Evolutionary conservation across 2,329 filamentous ascomycete genomes (phyloP).

Genomic region (Balansia obtecta): DNA sequence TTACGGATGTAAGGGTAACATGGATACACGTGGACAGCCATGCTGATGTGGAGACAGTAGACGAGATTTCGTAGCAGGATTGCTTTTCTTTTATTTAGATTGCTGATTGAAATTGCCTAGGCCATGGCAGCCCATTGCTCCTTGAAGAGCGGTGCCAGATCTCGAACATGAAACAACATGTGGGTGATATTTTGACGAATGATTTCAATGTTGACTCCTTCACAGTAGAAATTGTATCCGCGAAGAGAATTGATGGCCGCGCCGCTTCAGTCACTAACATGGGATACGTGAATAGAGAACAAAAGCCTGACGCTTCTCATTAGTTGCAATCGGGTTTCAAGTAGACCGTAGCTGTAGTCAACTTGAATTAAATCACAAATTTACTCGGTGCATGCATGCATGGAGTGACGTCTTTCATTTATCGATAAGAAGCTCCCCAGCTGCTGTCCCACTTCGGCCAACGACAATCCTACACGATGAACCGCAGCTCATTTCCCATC

Average conservation of each 20-base stretch:
- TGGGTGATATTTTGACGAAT: conserved; percentile 1
- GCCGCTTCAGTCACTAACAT: not conserved
- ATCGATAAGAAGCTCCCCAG: conserved; percentile 6
- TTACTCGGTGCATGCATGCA: too few species aligned
- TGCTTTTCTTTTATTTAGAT: conserved; percentile 1
- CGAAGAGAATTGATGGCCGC: not conserved
- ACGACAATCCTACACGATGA: not conserved
- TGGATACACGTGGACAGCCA: conserved; percentile 1
- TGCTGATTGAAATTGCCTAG: conserved; percentile 3
- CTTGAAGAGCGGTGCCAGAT: not conserved
- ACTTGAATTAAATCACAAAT: not conserved
- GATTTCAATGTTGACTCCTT: conserved; percentile 2
- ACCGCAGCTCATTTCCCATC: not conserved
- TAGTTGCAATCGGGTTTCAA: not conserved
- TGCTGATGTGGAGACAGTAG: conserved; percentile 4
- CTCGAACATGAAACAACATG: not conserved
- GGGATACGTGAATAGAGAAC: not conserved
- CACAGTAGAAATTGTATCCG: conserved; percentile 1
- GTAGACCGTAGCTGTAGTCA: not conserved
- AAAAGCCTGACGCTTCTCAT: too few species aligned
- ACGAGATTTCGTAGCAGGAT: not conserved
- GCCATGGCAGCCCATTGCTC: not conserved
- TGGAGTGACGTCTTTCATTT: not conserved
- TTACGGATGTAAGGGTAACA: conserved; percentile 1
- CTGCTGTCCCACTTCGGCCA: not conserved